Base-by-base conservation (phyloP, 2,329 filamentous ascomycete species). In the Botrytis hyacinthi region DNA sequence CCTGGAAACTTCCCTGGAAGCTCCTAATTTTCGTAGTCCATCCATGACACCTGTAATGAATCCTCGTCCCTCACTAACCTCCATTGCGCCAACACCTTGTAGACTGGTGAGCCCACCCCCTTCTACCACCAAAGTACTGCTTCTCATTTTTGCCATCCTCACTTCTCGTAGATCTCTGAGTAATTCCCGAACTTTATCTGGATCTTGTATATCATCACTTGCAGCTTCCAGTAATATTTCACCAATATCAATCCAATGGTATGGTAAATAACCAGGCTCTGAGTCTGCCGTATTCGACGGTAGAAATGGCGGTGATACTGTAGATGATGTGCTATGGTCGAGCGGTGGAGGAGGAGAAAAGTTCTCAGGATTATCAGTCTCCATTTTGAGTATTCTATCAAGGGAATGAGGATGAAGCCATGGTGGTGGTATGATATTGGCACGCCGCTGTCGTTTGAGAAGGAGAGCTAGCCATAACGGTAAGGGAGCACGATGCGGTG, bases 391-490 rank as follows among this genome's bases (percentile, higher is more conserved):
- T 75, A 98, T 92, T 16, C 91, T 86, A 75, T 89, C 86, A 8
- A 99, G 90, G 5, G 93, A 92, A 75, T 91, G 85, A 0, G 92
- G 87, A 75, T 92, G 90, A 12, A 99, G 89, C 96, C 96, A 99
- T 26, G 93, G 87, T 14, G 96, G 96, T 0, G 96, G 91, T 6
- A 96, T 86, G 77, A 99, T 97, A 84, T 97, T 98, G 78, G 94
- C 94, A 79, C 96, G 92, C 71, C 92, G 90, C 84, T 99, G 96
- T 76, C 95, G 94, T 84, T 98, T 98, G 72, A 99, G 90, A 37
- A 98, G 90, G 26, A 98, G 88, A 3, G 96, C 96, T 26, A 99
- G 92, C 96, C 96, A 99, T 74, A 99, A 89, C 0, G 96, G 95
- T 0, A 98, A 82, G 59, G 92, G 86, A 77, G 90, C 88, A 78